These are phyloP conservation scores for Russula olivacea DNA, from an alignment of 768 basidiomycete genomes.

Conservation along the genomic window DNA sequence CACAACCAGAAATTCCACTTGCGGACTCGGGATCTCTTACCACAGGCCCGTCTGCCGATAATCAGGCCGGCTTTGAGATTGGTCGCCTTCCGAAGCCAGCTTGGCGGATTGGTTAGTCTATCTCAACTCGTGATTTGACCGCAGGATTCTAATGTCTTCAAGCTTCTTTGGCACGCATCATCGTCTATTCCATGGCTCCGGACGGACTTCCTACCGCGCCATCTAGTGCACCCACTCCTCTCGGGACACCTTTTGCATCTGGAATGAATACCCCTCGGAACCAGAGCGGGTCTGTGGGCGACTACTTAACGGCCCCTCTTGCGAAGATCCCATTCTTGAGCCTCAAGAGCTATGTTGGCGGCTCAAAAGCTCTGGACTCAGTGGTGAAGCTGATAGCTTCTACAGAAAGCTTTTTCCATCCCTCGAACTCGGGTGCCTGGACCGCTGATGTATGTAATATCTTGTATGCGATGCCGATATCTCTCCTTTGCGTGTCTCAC, in stretches of 20 bases:
- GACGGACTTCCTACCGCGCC: slow-evolving; percentile 52
- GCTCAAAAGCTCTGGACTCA: slow-evolving; percentile 80
- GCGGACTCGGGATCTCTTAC: slow-evolving; percentile 70
- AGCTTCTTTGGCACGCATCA: slow-evolving; percentile 79
- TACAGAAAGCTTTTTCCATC: slow-evolving; percentile 88
- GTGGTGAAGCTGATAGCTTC: slow-evolving; percentile 80
- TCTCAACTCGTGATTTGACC: slow-evolving; percentile 19
- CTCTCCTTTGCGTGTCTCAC: not conserved
- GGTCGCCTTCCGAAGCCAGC: slow-evolving; percentile 61
- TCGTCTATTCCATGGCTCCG: slow-evolving; percentile 82
- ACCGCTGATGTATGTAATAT: slow-evolving; percentile 55
- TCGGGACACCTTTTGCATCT: slow-evolving; percentile 63
- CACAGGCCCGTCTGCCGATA: slow-evolving; percentile 72
- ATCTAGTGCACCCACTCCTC: slow-evolving; percentile 66
- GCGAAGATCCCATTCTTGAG: slow-evolving; percentile 40
- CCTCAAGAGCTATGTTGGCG: slow-evolving; percentile 62
- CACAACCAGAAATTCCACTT: slow-evolving; percentile 56
- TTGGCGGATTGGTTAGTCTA: slow-evolving; percentile 63
- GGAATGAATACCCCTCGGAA: slow-evolving; percentile 53
- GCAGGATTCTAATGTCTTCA: slow-evolving; percentile 14
- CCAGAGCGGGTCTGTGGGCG: slow-evolving; percentile 42
- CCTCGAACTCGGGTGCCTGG: slow-evolving; percentile 81
- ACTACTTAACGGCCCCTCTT: slow-evolving; percentile 56
- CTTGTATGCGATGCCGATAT: slow-evolving; percentile 16
- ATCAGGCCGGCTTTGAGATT: slow-evolving; percentile 66